Percentiles rank a stretch among this genome's conserved stretches.
phyloP scores from a whole-genome alignment of 2,329 filamentous ascomycete species.

The Diaporthe ampelina region DNA sequence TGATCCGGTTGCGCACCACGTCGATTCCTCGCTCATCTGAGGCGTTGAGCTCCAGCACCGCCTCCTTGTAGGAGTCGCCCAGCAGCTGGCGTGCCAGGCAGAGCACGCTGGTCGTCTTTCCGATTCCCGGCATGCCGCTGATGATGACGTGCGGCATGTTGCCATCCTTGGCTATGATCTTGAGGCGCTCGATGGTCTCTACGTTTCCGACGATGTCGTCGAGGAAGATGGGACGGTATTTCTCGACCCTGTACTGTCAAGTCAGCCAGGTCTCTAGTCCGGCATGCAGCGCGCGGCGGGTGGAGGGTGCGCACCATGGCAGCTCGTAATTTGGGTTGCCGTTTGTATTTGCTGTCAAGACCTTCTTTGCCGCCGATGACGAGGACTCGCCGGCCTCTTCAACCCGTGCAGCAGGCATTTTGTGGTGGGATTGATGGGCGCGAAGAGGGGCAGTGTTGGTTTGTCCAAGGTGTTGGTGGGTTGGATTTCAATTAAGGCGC shows the following conservation, averaged over 20 bases:
- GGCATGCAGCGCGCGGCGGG: neutral
- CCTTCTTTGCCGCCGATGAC: constrained; percentile 70
- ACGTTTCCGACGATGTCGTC: constrained; percentile 98
- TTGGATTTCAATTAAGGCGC: constrained; percentile 40
- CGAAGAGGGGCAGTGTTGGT: neutral
- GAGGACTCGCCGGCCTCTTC: constrained; percentile 73
- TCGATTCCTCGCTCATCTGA: constrained; percentile 97
- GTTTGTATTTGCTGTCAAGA: constrained; percentile 63
- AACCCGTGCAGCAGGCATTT: constrained; percentile 64
- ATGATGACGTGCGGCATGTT: constrained; percentile 99
- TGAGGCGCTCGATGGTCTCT: constrained; percentile 95
- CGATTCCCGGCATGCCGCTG: constrained; percentile 98
- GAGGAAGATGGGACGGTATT: constrained; percentile 94
- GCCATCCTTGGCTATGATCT: constrained; percentile 98
- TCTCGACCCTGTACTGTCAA: constrained; percentile 83
- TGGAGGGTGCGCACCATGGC: constrained; percentile 73
- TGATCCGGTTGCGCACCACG: constrained; percentile 96
- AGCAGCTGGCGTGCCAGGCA: constrained; percentile 93
- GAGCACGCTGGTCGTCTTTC: constrained; percentile 96
- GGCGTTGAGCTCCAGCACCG: constrained; percentile 95
- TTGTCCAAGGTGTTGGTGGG: neutral
- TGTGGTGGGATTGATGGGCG: neutral
- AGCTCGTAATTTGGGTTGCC: constrained; percentile 77
- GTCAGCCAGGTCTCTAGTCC: constrained; percentile 27
- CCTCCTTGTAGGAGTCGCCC: constrained; percentile 96